Evolutionary conservation across 257 asterid species (phyloP), one percentile per base, ranked within the genome.

Genomic region (Avicennia marina): DNA sequence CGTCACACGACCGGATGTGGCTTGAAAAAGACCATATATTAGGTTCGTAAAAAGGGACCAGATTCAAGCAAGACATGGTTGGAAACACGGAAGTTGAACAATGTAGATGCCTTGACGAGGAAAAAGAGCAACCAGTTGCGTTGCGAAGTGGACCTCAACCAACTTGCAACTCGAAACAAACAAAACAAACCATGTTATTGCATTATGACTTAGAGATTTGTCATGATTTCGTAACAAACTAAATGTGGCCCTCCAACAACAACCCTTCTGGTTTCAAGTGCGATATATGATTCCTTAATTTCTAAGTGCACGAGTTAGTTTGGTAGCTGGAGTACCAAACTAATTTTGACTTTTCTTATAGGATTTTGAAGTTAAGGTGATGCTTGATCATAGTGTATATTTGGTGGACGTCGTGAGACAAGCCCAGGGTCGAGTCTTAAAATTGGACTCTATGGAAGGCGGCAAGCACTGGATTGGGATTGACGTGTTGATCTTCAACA

Each of bases 401-500:
- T 68, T 89, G 29, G 97, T 89, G 10, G 97, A 89, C 66, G 57
- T 89, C 0, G 89, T 70, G 24, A 53, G 49, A 42, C 82, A 82
- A 72, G 51, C 66, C 1, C 43, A 63, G 20, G 90, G 94, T 20
- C 58, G 82, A 56, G 72, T 87, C 43, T 58, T 87, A 47, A 89
- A 78, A 49, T 47, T 89, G 29, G 93, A 89, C 34, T 86, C 97
- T 1, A 87, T 83, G 11, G 61, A 65, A 46, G 88, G 93, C 3
- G 81, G 81, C 33, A 78, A 86, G 63, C 41, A 68, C 0, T 89
- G 97, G 97, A 52, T 16, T 4, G 87, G 79, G 20, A 62, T 76
- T n/a, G 93, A 86, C 67, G 48, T 79, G 75, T 77, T 89, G 10
- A 58, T 83, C 31, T 89, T 86, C 93, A 89, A 89, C 49, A 86